Conservation (phyloP, 306 rosid species). For the Medicago truncatula region DNA sequence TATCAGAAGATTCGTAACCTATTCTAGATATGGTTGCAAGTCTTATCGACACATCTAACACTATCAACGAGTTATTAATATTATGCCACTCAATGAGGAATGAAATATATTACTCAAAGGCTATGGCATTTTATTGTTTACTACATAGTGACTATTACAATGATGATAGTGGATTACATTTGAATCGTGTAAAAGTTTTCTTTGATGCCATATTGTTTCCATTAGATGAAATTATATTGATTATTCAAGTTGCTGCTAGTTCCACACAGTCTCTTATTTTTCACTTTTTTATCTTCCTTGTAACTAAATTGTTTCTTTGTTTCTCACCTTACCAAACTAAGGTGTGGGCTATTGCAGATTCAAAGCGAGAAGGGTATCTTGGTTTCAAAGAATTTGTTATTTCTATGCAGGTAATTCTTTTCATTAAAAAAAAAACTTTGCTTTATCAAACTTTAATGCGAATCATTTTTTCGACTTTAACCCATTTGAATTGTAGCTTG, state of each 20-base stretch:
- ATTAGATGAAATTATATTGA: too few species aligned
- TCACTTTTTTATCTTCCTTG: background rate
- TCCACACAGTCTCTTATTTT: background rate
- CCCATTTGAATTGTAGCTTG: conserved; percentile 35
- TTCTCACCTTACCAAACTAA: conserved; percentile 40
- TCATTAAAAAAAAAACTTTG: background rate
- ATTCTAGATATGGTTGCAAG: background rate
- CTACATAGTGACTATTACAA: background rate
- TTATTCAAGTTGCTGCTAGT: background rate
- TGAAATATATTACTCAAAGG: too few species aligned
- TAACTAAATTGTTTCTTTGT: conserved; percentile 32
- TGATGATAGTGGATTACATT: background rate
- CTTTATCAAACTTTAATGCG: conserved; percentile 2
- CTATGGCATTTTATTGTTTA: background rate
- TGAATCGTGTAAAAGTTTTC: background rate
- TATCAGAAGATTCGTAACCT: background rate
- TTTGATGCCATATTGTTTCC: background rate
- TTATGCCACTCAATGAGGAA: background rate
- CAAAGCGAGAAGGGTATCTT: conserved; percentile 89
- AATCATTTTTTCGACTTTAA: conserved; percentile 23
- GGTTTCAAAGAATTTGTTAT: conserved; percentile 77
- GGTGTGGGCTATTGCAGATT: conserved; percentile 98
- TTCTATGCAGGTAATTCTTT: conserved; percentile 72
- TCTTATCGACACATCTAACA: background rate
- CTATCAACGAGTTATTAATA: too few species aligned